Evolutionary conservation across 257 asterid species (phyloP).

Genomic region (Marsdenia floribunda): DNA sequence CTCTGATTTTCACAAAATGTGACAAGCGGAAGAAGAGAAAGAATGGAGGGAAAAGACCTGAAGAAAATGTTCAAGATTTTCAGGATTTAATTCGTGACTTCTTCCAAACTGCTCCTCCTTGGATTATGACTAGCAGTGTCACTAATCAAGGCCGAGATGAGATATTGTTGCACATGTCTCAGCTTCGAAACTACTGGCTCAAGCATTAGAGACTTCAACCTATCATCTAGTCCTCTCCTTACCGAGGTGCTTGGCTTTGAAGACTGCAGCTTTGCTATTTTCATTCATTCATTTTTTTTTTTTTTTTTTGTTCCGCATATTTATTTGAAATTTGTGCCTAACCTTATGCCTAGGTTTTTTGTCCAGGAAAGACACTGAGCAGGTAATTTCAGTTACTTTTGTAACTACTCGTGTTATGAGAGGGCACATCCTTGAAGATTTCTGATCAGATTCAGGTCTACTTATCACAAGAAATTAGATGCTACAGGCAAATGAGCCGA

Average conservation of each 20-base stretch:
- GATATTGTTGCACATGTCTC: conserved; percentile 89
- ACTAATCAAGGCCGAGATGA: conserved; percentile 97
- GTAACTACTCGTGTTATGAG: too few relatives aligned
- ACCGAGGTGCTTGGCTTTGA: background rate
- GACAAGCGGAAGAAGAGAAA: conserved; percentile 91
- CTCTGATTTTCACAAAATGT: conserved; percentile 84
- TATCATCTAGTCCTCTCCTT: background rate
- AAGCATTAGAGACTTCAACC: conserved; percentile 41
- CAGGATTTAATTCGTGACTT: conserved; percentile 53
- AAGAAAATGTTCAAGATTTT: conserved; percentile 75
- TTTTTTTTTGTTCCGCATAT: too few relatives aligned
- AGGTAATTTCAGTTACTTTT: too few relatives aligned
- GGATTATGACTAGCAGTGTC: conserved; percentile 96
- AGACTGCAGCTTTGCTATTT: background rate
- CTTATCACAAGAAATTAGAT: too few relatives aligned
- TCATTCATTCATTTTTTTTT: too few relatives aligned
- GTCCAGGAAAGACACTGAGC: too few relatives aligned
- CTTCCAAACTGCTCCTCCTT: conserved; percentile 83
- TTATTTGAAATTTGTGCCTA: too few relatives aligned
- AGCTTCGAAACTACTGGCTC: conserved; percentile 94
- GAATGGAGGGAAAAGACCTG: conserved; percentile 87
- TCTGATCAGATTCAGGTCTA: too few relatives aligned
- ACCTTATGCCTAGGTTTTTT: too few relatives aligned
- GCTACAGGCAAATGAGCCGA: too few relatives aligned
- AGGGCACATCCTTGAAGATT: too few relatives aligned